A percentile compares a stretch with the other conserved stretches of the same genome.
Conservation (phyloP, 352 stramenopile species). For the Phytopythium chamaehyphon region DNA sequence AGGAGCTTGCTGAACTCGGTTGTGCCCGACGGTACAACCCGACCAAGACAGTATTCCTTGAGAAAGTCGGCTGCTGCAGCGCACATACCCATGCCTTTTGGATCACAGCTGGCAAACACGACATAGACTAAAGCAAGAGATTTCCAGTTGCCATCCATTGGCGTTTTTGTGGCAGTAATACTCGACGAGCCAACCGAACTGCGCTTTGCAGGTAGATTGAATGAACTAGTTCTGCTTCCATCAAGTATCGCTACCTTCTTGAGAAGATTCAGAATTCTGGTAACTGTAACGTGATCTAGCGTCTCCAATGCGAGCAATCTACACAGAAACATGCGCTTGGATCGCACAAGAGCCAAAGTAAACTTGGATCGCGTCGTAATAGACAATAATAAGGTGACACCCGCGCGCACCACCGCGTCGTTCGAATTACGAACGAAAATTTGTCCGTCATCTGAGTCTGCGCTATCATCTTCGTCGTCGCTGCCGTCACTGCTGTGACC, state of each 20-base stretch:
- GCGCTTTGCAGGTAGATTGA: conserved; percentile 7
- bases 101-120: conserved; percentile 70
- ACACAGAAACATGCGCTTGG: conserved; percentile 70
- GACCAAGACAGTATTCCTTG: conserved; percentile 38
- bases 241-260: conserved; percentile 61
- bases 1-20: conserved; percentile 60
- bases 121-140: conserved; percentile 65
- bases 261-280: conserved; percentile 53
- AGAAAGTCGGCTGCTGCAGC: conserved; percentile 68
- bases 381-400: conserved; percentile 62
- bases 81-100: conserved; percentile 75
- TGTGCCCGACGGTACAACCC: background rate
- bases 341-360: conserved; percentile 51
- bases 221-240: conserved; percentile 6
- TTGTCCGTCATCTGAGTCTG: conserved; percentile 54
- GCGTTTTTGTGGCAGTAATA: conserved; percentile 19
- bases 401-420: conserved; percentile 65
- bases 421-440: conserved; percentile 57
- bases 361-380: conserved; percentile 72
- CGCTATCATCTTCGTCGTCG: conserved; percentile 25
- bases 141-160: conserved; percentile 62
- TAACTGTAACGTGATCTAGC: conserved; percentile 70
- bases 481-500: conserved; percentile 1
- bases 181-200: conserved; percentile 10
- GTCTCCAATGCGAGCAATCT: conserved; percentile 68